phyloP scores from a whole-genome alignment of 805 yeast species.

The Isabelozyma heimii region DNA sequence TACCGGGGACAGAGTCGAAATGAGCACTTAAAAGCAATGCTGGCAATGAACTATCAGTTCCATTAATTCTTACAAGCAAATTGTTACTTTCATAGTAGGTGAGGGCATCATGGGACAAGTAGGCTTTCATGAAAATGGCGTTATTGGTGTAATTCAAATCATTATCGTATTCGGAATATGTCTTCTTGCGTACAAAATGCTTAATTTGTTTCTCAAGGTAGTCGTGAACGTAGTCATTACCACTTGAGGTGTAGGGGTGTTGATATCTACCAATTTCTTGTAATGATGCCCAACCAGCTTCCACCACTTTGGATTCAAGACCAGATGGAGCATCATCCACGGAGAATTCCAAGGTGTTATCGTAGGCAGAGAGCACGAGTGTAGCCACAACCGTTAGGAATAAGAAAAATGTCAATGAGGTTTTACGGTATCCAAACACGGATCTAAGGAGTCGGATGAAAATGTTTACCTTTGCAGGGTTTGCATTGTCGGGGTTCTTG shows the following conservation, averaged over 20 bases:
- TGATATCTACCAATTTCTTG: conserved; percentile 62
- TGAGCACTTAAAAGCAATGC: conserved; percentile 82
- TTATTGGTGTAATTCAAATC: conserved; percentile 42
- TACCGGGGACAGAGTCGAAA: conserved; percentile 84
- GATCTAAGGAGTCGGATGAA: conserved; percentile 38
- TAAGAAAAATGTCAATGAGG: conserved; percentile 59
- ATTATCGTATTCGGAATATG: conserved; percentile 37
- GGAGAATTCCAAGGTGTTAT: conserved; percentile 37
- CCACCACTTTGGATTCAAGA: conserved; percentile 31
- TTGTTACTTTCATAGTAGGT: conserved; percentile 83
- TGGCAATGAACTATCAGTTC: conserved; percentile 53
- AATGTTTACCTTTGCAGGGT: conserved; percentile 10
- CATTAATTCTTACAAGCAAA: conserved; percentile 71
- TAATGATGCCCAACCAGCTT: conserved; percentile 65
- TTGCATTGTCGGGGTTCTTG: neutral
- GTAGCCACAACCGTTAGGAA: conserved; percentile 45
- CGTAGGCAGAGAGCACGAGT: conserved; percentile 33
- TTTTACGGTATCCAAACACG: conserved; percentile 69
- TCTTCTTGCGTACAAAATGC: conserved; percentile 22
- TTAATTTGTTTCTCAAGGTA: conserved; percentile 49
- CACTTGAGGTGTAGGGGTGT: conserved; percentile 79
- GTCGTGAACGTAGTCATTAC: conserved; percentile 74
- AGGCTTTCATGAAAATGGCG: conserved; percentile 50
- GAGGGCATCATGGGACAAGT: conserved; percentile 47
- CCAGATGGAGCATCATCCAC: conserved; percentile 40